Base-by-base conservation (phyloP, 208 protist genomes). In the Leishmania amazonensis region DNA sequence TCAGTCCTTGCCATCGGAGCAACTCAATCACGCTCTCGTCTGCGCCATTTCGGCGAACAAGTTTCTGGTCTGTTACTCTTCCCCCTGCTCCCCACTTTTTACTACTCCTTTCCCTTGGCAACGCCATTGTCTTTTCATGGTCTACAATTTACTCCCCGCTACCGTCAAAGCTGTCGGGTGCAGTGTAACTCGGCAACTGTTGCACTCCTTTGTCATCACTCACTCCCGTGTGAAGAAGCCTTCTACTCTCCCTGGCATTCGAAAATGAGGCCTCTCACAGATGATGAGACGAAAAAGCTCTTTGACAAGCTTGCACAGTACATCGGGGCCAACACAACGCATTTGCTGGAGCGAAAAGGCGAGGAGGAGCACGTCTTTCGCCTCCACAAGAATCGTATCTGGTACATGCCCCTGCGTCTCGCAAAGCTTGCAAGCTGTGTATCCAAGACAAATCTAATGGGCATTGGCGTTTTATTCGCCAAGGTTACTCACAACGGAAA, bases 241-340 rank as follows among this genome's bases (percentile, higher is more conserved):
- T 24, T 15, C 40, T 28, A 75, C 35, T 64, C 6, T 72, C 31
- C 42, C 54, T 78, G 8, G 57, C 40, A 62, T 11, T 40, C 15
- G 49, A 57, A 54, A 77, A 98, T 98, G 96, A 89, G 96, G 40
- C 11, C 60, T 67, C n/a, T 67, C 28, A 95, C 93, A 15, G 90
- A 96, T 13, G 92, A 98, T 15, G 96, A 98, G 78, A 94, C 87
- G 45, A 97, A 97, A 71, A 93, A 92, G 83, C 86, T 98, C 42
- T 98, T 98, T 75, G 94, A 96, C 58, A 98, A 98, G 86, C 87
- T 98, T 8, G 91, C 95, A 19, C 94, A 97, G 85, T 98, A 98
- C 86, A 98, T 98, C 70, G 96, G 96, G 5, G 84, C 89, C 4
- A 98, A 98, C 81, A 97, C 96, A 15, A 94, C 90, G 0, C 93